Base-by-base conservation (phyloP, 495 filamentous ascomycete species). In the Pseudevernia furfuracea region DNA sequence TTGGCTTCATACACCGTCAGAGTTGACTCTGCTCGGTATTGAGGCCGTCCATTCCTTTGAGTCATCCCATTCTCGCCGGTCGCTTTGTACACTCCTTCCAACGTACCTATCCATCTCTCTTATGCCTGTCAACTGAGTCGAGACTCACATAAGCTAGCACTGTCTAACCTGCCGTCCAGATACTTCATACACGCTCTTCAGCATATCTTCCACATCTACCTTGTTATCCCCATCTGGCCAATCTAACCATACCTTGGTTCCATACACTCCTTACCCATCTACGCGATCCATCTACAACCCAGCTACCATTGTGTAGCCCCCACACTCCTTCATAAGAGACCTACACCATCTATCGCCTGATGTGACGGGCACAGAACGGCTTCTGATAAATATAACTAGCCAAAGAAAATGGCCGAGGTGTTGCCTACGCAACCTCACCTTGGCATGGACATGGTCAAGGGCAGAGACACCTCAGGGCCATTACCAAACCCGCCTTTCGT, bases 401-500 rank as follows among this genome's bases (percentile, higher is more conserved):
- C 36, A 55, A 34, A 43, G 23, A 57, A 12, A 28, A 68, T 68
- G 63, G 67, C 67, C 7, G 63, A 66, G 23, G 63, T 68, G 23
- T 62, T 66, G 19, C 55, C 63, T 12, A 56, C 67, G 32, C 67
- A 65, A 17, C 60, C 60, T 38, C 55, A 64, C 30, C 25, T 68
- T 44, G 62, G 62, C 46, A 64, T 60, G 30, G 62, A 64, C 3
- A 66, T 60, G 49, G 46, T 28, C 28, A 65, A 44, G 58, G 44
- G 14, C 43, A 53, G 58, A 23, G 43, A 44, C 57, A 25, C 56
- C 30, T 41, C 43, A 4, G 34, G 78, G 32, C 84, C 86, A 41
- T 77, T 82, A 41, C 85, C 87, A 15, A 89, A 89, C 67, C 87
- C 87, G n/a, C 81, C 79, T 0, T 91, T 91, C 70, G 80, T 87